Evolutionary conservation across 805 yeast genomes (phyloP), one percentile per base, ranked within the genome.

Genomic region (Kuraishia borneana): DNA sequence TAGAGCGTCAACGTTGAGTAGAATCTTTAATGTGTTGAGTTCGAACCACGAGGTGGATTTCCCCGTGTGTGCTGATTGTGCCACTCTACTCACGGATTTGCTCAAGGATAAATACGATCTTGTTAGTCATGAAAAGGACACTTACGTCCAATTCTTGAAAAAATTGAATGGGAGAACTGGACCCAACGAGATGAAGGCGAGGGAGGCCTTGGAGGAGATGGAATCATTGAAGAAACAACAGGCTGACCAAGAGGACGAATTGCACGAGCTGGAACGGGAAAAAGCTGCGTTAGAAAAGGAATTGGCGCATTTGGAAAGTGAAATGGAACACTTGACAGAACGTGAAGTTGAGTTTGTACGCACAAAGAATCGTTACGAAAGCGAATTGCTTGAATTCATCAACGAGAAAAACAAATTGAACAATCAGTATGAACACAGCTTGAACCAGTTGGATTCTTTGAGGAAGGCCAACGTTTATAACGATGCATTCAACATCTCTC

Each of bases 31-130:
- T 41, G 63, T 82, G 2, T 55, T 89, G 5, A 78, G 92, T 0
- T 77, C 92, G 1, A 78, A 81, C 40, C 77, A 79, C 34, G 85
- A 79, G 39, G 67, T 89, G 12, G 94, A 84, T 42, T 76, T 75
- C 47, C 98, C 98, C 0, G 73, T 92, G 12, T 89, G 97, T 46
- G 66, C 67, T 18, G 96, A 88, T 30, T 92, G 98, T 53, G 81
- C 92, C 5, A 73, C 68, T 29, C 51, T 67, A 16, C 54, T 89
- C 18, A 61, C 81, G 8, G 75, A 71, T 7, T 77, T 76, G 37
- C 64, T 85, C 52, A 79, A 76, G 46, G 52, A 60, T 9, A 77
- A 77, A 43, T 82, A 82, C 51, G 89, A 82, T 39, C 82, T 74
- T 36, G 70, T 78, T 4, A 71, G 80, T 14, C 68, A 67, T 40